phyloP scores from a whole-genome alignment of 768 basidiomycete species.

The Gautieria morchelliformis region DNA sequence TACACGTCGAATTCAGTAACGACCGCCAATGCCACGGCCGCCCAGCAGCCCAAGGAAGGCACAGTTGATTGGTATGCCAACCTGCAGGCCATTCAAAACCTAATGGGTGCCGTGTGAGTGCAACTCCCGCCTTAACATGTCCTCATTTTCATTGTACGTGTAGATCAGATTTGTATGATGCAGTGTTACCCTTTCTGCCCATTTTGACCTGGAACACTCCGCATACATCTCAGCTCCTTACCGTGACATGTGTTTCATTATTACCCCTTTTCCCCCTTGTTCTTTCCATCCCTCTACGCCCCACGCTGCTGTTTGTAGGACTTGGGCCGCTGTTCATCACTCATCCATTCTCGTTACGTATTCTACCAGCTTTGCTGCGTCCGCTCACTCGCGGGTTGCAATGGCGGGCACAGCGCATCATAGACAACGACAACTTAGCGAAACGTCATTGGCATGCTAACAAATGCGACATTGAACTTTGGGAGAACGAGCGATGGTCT shows the following conservation, averaged over 20 bases:
- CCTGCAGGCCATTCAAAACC: slow-evolving; percentile 81
- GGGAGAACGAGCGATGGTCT: slow-evolving; percentile 69
- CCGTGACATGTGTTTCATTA: slow-evolving; percentile 36
- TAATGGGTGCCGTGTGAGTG: slow-evolving; percentile 73
- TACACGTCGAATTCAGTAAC: slow-evolving; percentile 9
- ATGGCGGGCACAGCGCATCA: slow-evolving; percentile 23
- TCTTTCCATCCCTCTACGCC: slow-evolving; percentile 28
- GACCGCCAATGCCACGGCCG: slow-evolving; percentile 24
- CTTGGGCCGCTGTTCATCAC: slow-evolving; percentile 42
- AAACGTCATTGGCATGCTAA: slow-evolving; percentile 58
- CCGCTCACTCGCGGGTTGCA: slow-evolving; percentile 12
- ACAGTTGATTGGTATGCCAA: slow-evolving; percentile 79
- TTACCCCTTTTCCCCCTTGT: slow-evolving; percentile 20
- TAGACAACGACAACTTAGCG: slow-evolving; percentile 58
- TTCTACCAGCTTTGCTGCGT: slow-evolving; percentile 24
- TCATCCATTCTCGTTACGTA: slow-evolving; percentile 34
- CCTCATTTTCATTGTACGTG: not conserved
- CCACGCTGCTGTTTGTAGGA: slow-evolving; percentile 37
- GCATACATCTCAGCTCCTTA: slow-evolving; percentile 45
- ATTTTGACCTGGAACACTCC: slow-evolving; percentile 43
- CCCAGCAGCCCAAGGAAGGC: slow-evolving; percentile 41
- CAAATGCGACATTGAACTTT: slow-evolving; percentile 61
- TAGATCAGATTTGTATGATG: slow-evolving; percentile 56
- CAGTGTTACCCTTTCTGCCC: slow-evolving; percentile 39
- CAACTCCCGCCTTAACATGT: not conserved